Percentiles rank a stretch among this genome's conserved stretches.
phyloP scores from a whole-genome alignment of 805 yeast species.

The Yarrowia sp. region DNA sequence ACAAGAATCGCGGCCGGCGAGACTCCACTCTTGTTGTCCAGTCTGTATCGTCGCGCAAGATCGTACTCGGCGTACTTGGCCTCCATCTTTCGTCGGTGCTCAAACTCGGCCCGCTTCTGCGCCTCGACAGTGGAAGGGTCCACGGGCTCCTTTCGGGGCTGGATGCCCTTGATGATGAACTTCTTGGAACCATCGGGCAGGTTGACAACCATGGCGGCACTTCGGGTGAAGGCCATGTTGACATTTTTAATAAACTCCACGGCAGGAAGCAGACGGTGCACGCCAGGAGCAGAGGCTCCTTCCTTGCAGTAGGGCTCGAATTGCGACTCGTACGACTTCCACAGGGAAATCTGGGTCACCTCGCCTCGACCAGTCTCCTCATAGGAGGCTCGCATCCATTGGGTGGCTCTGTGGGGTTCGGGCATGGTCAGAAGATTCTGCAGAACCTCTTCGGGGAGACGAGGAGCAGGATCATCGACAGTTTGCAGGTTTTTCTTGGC shows the following conservation, averaged over 20 bases:
- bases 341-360: conserved; percentile 91
- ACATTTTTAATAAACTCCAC: conserved; percentile 97
- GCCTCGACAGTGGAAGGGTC: conserved; percentile 44
- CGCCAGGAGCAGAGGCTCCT: conserved; percentile 55
- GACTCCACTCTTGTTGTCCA: conserved; percentile 36
- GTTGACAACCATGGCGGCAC: conserved; percentile 91
- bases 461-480: conserved; percentile 52
- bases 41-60: conserved; percentile 27
- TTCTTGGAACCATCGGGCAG: conserved; percentile 70
- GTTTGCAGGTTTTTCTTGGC: conserved; percentile 52
- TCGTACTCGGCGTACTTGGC: conserved; percentile 27
- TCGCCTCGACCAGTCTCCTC: conserved; percentile 79
- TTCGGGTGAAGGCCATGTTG: conserved; percentile 82
- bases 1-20: conserved; percentile 38
- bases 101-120: conserved; percentile 34
- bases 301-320: conserved; percentile 66
- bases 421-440: conserved; percentile 66
- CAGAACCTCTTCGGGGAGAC: conserved; percentile 61
- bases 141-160: conserved; percentile 67
- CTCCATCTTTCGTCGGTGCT: conserved; percentile 22
- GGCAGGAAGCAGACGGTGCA: conserved; percentile 76
- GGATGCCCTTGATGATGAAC: conserved; percentile 92
- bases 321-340: conserved; percentile 93
- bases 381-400: conserved; percentile 93
- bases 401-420: conserved; percentile 90